These are phyloP conservation scores for Mollisiaceae sp. DNA, from an alignment of 2,329 filamentous ascomycete genomes.

Conservation along the genomic window DNA sequence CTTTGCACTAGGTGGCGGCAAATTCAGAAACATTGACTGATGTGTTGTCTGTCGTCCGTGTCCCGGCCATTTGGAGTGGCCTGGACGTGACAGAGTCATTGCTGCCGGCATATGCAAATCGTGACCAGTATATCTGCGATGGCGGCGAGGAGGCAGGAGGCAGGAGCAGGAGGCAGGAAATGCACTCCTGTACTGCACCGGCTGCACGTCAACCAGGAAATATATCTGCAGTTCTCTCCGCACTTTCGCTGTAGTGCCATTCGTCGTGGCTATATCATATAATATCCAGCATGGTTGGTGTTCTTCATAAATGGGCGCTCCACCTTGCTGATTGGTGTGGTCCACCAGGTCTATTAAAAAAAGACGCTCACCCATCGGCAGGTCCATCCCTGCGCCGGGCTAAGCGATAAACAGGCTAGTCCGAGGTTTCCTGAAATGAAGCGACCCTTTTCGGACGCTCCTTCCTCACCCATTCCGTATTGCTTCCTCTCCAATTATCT, in stretches of 20 bases:
- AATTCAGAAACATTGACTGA: not conserved
- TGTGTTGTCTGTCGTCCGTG: not conserved
- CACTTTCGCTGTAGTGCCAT: not conserved
- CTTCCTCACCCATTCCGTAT: constrained; percentile 17
- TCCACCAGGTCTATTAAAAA: not conserved
- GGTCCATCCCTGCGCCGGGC: not conserved
- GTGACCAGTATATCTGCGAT: not conserved
- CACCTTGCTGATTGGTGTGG: not conserved
- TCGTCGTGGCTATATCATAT: not conserved
- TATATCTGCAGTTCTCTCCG: not conserved
- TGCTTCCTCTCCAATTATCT: constrained; percentile 12
- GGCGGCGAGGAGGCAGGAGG: too few relatives aligned
- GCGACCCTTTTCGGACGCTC: not conserved
- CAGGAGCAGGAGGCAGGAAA: not conserved
- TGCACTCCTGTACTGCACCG: not conserved
- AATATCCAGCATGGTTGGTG: not conserved
- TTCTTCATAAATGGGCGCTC: not conserved
- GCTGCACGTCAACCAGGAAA: not conserved
- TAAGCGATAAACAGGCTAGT: not conserved
- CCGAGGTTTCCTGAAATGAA: not conserved
- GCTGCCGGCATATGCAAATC: not conserved
- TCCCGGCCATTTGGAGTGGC: not conserved
- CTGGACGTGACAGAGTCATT: not conserved
- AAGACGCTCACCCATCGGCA: not conserved
- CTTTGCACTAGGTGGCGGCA: not conserved